Conservation (phyloP, 2,329 filamentous ascomycete species). For the Alternaria brassicicola region DNA sequence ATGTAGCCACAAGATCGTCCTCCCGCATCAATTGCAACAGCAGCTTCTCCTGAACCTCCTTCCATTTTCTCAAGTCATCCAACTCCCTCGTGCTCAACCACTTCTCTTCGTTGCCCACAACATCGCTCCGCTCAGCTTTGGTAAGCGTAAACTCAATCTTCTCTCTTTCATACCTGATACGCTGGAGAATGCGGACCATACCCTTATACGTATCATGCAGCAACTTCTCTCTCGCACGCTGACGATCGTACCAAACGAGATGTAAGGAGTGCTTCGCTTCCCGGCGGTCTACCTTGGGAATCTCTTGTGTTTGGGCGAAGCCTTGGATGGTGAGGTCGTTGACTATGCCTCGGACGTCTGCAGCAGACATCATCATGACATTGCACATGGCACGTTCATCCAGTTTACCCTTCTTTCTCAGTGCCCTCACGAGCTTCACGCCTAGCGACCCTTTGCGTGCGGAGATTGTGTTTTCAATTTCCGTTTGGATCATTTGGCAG, state of each 20-base stretch:
- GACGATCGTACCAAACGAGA: conserved; percentile 87
- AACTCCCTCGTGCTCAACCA: conserved; percentile 78
- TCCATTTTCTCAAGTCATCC: conserved; percentile 68
- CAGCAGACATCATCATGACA: conserved; percentile 81
- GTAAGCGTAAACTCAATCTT: conserved; percentile 74
- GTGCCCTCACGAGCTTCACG: conserved; percentile 81
- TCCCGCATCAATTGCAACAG: conserved; percentile 78
- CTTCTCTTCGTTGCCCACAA: conserved; percentile 81
- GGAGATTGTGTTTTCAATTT: conserved; percentile 82
- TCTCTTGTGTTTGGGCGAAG: conserved; percentile 89
- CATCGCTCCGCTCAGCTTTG: conserved; percentile 84
- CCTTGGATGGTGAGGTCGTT: conserved; percentile 85
- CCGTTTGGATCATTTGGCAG: conserved; percentile 71
- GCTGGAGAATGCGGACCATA: conserved; percentile 84
- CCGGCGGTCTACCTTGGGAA: conserved; percentile 84
- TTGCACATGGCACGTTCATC: conserved; percentile 88
- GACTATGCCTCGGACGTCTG: conserved; percentile 83
- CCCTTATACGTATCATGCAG: conserved; percentile 86
- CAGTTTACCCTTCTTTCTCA: conserved; percentile 87
- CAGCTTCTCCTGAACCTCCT: conserved; percentile 69
- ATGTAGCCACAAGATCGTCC: conserved; percentile 82
- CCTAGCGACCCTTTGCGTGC: conserved; percentile 77
- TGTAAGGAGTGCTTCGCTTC: conserved; percentile 85
- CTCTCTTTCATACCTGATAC: conserved; percentile 75
- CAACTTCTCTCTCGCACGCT: conserved; percentile 71